A percentile compares a stretch with the other conserved stretches of the same genome.
These are phyloP conservation scores for Catenaria anguillulae DNA, from an alignment of 371 early-diverging fungal genomes.

Conservation along the genomic window DNA sequence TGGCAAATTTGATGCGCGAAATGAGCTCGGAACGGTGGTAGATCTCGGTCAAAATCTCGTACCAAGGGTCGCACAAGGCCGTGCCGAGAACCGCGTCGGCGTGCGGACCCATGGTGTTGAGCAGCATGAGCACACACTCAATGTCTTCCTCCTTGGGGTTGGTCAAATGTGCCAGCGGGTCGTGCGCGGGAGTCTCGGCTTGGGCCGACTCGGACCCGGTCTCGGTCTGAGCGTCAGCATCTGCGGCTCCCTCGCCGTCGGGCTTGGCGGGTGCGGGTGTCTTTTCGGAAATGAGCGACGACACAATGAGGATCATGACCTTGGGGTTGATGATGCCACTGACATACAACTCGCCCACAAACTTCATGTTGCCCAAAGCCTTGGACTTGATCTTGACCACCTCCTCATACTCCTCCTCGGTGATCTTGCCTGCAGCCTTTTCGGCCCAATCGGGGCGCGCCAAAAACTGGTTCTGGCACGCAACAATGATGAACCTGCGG, in stretches of 20 bases:
- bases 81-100: background rate
- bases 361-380: conserved; percentile 7
- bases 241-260: too few relatives aligned
- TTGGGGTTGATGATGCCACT: background rate
- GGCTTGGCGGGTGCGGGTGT: too few relatives aligned
- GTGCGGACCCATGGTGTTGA: background rate
- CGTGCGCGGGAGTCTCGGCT: too few relatives aligned
- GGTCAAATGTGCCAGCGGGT: background rate
- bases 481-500: background rate
- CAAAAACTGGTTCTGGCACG: conserved; percentile 1
- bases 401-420: conserved; percentile 6
- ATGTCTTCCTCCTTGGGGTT: conserved; percentile 4
- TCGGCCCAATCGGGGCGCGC: conserved; percentile 2
- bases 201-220: too few relatives aligned
- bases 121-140: background rate
- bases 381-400: conserved; percentile 5
- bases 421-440: background rate
- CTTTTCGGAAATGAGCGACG: background rate
- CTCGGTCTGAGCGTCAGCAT: too few relatives aligned
- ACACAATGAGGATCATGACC: background rate
- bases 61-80: background rate
- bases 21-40: background rate
- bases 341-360: conserved; percentile 1
- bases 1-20: background rate
- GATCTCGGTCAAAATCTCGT: background rate